phyloP scores from a whole-genome alignment of 805 yeast species.

The Candida krabiensis region DNA sequence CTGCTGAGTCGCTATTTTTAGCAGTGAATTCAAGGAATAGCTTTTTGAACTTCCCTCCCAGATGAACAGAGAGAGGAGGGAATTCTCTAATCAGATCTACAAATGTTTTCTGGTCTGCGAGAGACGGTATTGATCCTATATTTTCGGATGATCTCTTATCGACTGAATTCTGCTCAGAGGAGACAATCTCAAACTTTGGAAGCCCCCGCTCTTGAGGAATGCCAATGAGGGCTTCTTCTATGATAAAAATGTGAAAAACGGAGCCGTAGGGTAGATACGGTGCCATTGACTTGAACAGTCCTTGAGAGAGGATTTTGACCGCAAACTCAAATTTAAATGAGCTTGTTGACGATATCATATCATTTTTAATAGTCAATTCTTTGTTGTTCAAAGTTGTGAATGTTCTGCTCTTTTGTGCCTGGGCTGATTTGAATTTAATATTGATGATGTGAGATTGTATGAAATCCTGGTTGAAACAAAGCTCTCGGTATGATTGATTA shows the following conservation, averaged over 20 bases:
- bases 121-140: background rate
- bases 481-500: slow-evolving; percentile 43
- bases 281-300: slow-evolving; percentile 54
- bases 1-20: slow-evolving; percentile 25
- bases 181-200: slow-evolving; percentile 5
- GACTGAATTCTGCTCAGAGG: background rate
- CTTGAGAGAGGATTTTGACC: slow-evolving; percentile 44
- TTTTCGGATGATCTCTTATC: background rate
- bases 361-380: slow-evolving; percentile 56
- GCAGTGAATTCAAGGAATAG: slow-evolving; percentile 40
- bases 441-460: slow-evolving; percentile 60
- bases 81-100: slow-evolving; percentile 39
- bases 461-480: slow-evolving; percentile 61
- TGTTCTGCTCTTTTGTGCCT: slow-evolving; percentile 30
- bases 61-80: slow-evolving; percentile 37
- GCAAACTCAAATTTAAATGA: slow-evolving; percentile 53
- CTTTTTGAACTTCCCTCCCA: slow-evolving; percentile 40
- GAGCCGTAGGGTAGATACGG: slow-evolving; percentile 59
- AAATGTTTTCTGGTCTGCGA: slow-evolving; percentile 25
- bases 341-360: slow-evolving; percentile 51
- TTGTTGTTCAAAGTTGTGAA: slow-evolving; percentile 55
- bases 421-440: slow-evolving; percentile 27
- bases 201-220: slow-evolving; percentile 26
- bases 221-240: slow-evolving; percentile 58
- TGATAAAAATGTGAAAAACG: slow-evolving; percentile 53